A percentile compares a stretch with the other conserved stretches of the same genome.
Conservation (phyloP, 768 basidiomycete species). For the Termitomyces sp. region DNA sequence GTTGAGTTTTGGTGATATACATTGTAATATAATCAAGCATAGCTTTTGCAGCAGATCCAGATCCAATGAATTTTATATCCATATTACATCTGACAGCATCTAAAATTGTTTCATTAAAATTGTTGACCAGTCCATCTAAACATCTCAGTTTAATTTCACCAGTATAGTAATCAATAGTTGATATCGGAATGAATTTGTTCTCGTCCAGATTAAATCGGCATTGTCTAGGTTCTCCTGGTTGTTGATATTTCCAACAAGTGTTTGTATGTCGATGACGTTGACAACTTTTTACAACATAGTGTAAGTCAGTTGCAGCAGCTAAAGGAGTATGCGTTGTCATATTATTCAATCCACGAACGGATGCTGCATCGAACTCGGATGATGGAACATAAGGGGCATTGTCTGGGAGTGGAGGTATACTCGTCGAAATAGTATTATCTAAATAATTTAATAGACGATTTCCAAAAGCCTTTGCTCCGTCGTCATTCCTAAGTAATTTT, state of each 20-base stretch:
- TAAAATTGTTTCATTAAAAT: too few relatives aligned
- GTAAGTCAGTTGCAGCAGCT: background rate
- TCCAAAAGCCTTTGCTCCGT: too few relatives aligned
- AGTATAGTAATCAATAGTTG: background rate
- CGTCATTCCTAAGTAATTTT: too few relatives aligned
- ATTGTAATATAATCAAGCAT: conserved; percentile 43
- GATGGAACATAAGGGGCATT: background rate
- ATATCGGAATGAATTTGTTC: too few relatives aligned
- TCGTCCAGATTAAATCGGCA: too few relatives aligned
- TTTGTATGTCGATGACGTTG: background rate
- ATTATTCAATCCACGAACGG: background rate
- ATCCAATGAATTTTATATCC: conserved; percentile 40
- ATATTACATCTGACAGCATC: too few relatives aligned
- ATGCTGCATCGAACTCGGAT: background rate
- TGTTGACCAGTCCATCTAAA: conserved; percentile 38
- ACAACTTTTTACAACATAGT: background rate
- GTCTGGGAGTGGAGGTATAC: too few relatives aligned
- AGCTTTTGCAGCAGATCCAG: conserved; percentile 38
- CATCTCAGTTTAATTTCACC: conserved; percentile 1
- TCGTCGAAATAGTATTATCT: too few relatives aligned
- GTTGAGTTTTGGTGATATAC: conserved; percentile 42
- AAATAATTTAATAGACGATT: too few relatives aligned
- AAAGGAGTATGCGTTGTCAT: background rate
- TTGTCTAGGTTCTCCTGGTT: too few relatives aligned
- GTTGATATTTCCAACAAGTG: background rate